Evolutionary conservation across 441 rosid genomes (phyloP).

Genomic region (Aquilaria agallochum): DNA sequence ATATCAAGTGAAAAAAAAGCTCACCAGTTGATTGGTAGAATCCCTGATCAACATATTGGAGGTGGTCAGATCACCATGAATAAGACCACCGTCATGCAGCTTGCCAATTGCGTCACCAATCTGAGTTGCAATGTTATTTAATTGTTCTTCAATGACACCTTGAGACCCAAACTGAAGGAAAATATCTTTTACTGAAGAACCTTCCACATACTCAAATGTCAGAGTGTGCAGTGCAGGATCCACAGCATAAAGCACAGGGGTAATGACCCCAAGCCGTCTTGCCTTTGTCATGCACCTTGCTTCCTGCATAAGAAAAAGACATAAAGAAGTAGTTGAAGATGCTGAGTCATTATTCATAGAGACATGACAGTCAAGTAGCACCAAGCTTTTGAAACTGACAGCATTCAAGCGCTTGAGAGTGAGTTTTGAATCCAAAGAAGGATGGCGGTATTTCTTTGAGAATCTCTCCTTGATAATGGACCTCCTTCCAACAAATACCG

Average conservation of each 20-base stretch:
- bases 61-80: constrained; percentile 96
- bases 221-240: constrained; percentile 61
- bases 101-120: constrained; percentile 85
- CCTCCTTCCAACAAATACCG: constrained; percentile 66
- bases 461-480: constrained; percentile 83
- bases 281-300: constrained; percentile 95
- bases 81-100: constrained; percentile 89
- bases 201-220: constrained; percentile 76
- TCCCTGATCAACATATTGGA: constrained; percentile 73
- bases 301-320: constrained; percentile 44
- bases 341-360: neutral
- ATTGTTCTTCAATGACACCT: constrained; percentile 58
- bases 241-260: constrained; percentile 72
- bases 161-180: constrained; percentile 64
- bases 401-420: constrained; percentile 85
- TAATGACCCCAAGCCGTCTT: constrained; percentile 73
- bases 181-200: constrained; percentile 62
- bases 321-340: constrained; percentile 2
- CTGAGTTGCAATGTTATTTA: constrained; percentile 70
- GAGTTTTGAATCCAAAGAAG: constrained; percentile 76
- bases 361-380: neutral
- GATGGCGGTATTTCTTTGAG: constrained; percentile 95
- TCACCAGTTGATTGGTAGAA: constrained; percentile 63
- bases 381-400: constrained; percentile 38
- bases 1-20: constrained; percentile 2